Evolutionary conservation across 2,329 filamentous ascomycete genomes (phyloP).

Genomic region (Samsoniella hepiali): DNA sequence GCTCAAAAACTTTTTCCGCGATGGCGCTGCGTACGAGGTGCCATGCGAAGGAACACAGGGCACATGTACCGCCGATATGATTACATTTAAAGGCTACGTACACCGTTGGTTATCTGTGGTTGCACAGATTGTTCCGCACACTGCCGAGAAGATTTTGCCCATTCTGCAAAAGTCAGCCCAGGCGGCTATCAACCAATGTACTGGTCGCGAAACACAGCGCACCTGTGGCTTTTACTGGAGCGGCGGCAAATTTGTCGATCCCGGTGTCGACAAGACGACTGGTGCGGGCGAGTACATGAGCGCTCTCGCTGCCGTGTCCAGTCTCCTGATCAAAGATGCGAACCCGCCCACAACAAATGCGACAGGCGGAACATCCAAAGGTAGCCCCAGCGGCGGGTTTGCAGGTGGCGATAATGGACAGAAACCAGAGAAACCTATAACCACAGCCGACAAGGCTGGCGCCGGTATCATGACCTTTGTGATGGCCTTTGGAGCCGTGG

Average conservation of each 20-base stretch:
- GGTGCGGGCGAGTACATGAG: constrained; percentile 57
- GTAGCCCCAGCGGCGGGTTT: constrained; percentile 34
- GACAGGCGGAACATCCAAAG: constrained; percentile 46
- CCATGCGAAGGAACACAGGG: constrained; percentile 57
- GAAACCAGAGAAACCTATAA: constrained; percentile 31
- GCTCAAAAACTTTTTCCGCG: constrained; percentile 51
- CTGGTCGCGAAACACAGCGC: constrained; percentile 54
- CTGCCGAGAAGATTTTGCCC: constrained; percentile 51
- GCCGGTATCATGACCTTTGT: constrained; percentile 48
- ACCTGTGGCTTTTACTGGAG: constrained; percentile 62
- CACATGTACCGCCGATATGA: constrained; percentile 68
- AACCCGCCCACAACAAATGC: constrained; percentile 38
- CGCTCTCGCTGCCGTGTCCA: constrained; percentile 50
- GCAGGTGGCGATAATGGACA: constrained; percentile 28
- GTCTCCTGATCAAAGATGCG: constrained; percentile 40
- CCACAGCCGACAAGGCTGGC: constrained; percentile 45
- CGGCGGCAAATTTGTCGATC: constrained; percentile 34
- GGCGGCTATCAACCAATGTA: constrained; percentile 61
- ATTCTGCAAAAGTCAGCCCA: constrained; percentile 55
- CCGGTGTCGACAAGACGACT: constrained; percentile 41
- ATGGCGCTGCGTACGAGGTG: constrained; percentile 61
- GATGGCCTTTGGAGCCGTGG: constrained; percentile 39
- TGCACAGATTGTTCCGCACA: constrained; percentile 61
- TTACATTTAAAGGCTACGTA: constrained; percentile 69
- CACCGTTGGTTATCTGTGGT: constrained; percentile 62